Evolutionary conservation across 2,329 filamentous ascomycete species (phyloP).

Genomic region (Penicillium capsulatum): DNA sequence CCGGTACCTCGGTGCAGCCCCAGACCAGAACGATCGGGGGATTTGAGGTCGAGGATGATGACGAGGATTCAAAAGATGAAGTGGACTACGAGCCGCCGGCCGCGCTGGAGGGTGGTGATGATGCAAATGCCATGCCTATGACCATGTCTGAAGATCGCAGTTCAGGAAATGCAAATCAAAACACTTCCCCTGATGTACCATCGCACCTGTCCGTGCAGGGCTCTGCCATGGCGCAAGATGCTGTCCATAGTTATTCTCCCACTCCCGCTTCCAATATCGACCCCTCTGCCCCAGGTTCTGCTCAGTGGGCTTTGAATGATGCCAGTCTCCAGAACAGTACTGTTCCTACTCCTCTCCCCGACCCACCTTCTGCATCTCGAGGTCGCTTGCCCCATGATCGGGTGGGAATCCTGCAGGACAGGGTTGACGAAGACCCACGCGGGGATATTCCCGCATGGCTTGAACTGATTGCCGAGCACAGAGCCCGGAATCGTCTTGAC

Average conservation of each 20-base stretch:
- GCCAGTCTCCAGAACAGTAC: constrained; percentile 36
- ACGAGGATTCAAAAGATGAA: constrained; percentile 51
- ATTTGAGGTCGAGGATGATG: constrained; percentile 61
- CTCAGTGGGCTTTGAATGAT: constrained; percentile 35
- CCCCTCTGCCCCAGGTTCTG: constrained; percentile 35
- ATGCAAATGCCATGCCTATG: constrained; percentile 47
- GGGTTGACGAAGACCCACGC: constrained; percentile 85
- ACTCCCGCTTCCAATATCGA: constrained; percentile 45
- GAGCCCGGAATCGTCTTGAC: constrained; percentile 74
- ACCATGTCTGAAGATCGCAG: constrained; percentile 51
- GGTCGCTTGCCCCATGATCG: constrained; percentile 66
- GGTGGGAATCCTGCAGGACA: constrained; percentile 78
- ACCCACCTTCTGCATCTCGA: constrained; percentile 44
- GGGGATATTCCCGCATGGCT: constrained; percentile 93
- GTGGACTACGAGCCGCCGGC: constrained; percentile 53
- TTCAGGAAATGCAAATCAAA: constrained; percentile 55
- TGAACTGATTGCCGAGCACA: constrained; percentile 77
- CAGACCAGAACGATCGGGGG: constrained; percentile 56
- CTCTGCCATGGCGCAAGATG: constrained; percentile 45
- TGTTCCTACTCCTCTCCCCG: constrained; percentile 39
- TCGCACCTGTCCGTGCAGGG: constrained; percentile 55
- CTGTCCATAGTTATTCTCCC: constrained; percentile 49
- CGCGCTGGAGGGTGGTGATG: constrained; percentile 48
- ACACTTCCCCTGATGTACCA: constrained; percentile 57
- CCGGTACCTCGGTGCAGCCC: constrained; percentile 33